Base-by-base conservation (phyloP, 768 basidiomycete species). In the Auricularia sp. region DNA sequence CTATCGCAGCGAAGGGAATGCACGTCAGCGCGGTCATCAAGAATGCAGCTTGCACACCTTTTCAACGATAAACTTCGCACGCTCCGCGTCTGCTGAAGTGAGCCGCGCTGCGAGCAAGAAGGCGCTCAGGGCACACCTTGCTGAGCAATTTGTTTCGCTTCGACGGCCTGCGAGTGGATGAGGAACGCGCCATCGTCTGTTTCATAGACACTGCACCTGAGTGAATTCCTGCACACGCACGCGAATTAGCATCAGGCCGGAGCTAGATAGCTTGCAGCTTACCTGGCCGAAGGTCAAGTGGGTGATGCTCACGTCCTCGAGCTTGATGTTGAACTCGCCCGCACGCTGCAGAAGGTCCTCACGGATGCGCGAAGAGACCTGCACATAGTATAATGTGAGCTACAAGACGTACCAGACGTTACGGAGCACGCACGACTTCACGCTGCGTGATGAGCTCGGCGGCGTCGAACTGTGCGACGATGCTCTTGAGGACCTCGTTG, bases 111-210 rank as follows among this genome's bases (percentile, higher is more conserved):
- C 35, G 7, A 21, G 42, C 36, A 62, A 24, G 42, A 24, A 3
- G n/a, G 61, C 16, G 58, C 11, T 34, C 54, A 6, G n/a, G 3
- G 68, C 78, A 61, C 70, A 92, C 92, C 92, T 83, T 99, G 97
- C 75, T 99, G 97, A 10, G 97, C 97, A 74, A 99, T 98, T 76
- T 98, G 97, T 76, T 99, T 99, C 47, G 96, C 96, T 78, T 99
- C 97, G 8, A 99, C 97, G n/a, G 97, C 97, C 87, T 82, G 59
- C 47, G 18, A 11, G 14, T 51, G 47, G 21, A 8, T 6, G 18
- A 51, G 16, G 21, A 16, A 5, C 1, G 47, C 47, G 47, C 21
- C 18, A 51, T 16, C 21, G 45, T 62, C 34, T 56, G n/a, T 54
- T 29, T 29, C 29, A 64, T 54, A 69, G 39, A 42, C 13, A 42